phyloP scores from a whole-genome alignment of 2,329 filamentous ascomycete species.

The Aspergillus ruber region DNA sequence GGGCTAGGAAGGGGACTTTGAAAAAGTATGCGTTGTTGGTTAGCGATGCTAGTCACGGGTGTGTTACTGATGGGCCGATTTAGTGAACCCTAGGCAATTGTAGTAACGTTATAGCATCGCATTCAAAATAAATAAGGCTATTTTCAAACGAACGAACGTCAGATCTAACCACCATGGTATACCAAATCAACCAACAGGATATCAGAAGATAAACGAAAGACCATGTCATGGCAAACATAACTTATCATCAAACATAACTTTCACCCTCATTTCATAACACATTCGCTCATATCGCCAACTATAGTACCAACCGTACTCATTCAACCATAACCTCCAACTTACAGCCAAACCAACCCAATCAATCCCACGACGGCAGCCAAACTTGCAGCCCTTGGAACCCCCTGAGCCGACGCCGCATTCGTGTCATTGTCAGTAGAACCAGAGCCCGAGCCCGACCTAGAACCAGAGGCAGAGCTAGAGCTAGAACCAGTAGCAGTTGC shows the following conservation, averaged over 20 bases:
- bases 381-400: constrained; percentile 10
- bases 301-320: no score
- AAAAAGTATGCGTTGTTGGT: constrained; percentile 7
- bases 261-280: no score
- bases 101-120: no score
- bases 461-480: neutral
- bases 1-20: constrained; percentile 5
- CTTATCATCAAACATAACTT: no score
- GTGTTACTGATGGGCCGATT: constrained; percentile 4
- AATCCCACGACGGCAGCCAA: constrained; percentile 18
- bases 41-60: constrained; percentile 7
- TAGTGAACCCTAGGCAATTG: no score
- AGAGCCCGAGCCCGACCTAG: neutral
- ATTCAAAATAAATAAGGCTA: no score
- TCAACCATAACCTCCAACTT: neutral
- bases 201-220: no score
- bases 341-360: constrained; percentile 21
- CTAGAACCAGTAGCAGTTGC: neutral
- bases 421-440: constrained; percentile 2
- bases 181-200: no score
- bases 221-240: no score
- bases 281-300: no score
- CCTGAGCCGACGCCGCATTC: constrained; percentile 8
- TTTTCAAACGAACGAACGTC: no score
- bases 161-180: no score